Evolutionary conservation across 495 filamentous ascomycete species (phyloP), one percentile per base, ranked within the genome.

Genomic region (Bryoglossum gracile): DNA sequence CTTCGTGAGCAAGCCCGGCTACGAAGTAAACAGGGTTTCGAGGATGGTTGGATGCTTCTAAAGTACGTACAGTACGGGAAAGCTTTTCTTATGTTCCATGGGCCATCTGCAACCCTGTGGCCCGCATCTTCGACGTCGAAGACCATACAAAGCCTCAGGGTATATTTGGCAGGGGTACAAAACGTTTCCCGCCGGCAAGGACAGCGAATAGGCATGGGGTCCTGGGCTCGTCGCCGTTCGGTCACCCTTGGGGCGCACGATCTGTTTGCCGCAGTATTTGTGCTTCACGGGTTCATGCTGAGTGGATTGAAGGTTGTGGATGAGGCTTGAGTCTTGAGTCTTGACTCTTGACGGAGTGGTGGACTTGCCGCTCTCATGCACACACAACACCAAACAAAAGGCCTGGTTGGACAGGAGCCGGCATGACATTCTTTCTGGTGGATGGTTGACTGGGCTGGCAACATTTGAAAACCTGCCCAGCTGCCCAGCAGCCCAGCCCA

Each of bases 201-300:
- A 30, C 40, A 39, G 30, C 33, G 21, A 25, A 42, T 33, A 35
- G 47, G n/a, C 47, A 25, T 30, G n/a, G 14, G n/a, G 11, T n/a
- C 44, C 36, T 28, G 24, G 28, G 43, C 17, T 13, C 21, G 37
- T 8, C 39, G 6, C 13, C 41, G 8, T 10, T 47, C 22, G 49
- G 49, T 52, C 49, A 45, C 41, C 41, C 43, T 52, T 52, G 19
- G 22, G 39, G 34, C 22, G 32, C 33, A 34, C 33, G 41, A 52
- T 52, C 50, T 46, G 42, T 32, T 40, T 19, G 52, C 33, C 46
- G 25, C 23, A 25, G 40, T 17, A 36, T 16, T 52, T 40, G 28
- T 47, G 43, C 50, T 41, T 40, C 43, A 33, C 35, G 46, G 52
- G 25, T 50, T 48, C 46, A 50, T 54, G 46, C 52, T 54, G 45